Evolutionary conservation across 2,329 filamentous ascomycete genomes (phyloP).

Genomic region (Fusarium camptoceras): DNA sequence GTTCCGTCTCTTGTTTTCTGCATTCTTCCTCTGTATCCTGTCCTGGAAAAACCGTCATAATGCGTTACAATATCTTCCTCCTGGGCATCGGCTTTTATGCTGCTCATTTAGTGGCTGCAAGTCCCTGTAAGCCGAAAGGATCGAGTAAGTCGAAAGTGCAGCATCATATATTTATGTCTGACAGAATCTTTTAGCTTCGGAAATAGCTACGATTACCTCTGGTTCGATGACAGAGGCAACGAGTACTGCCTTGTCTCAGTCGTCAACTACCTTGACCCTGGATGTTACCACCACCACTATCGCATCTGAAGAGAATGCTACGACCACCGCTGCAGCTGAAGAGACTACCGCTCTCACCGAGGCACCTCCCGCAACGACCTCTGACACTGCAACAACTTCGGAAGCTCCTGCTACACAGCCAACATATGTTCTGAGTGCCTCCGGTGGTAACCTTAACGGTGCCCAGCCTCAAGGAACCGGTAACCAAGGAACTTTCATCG

Average conservation of each 20-base stretch:
- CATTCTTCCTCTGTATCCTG: neutral
- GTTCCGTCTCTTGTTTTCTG: no score
- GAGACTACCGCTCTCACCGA: rapidly evolving
- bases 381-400: rapidly evolving
- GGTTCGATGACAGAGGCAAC: neutral
- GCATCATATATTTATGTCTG: no score
- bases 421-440: neutral
- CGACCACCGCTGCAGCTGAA: neutral
- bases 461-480: neutral
- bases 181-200: neutral
- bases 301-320: no score
- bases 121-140: no score
- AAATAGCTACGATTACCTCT: neutral
- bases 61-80: neutral
- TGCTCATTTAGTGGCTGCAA: neutral
- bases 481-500: neutral
- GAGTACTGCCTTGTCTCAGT: neutral
- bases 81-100: neutral
- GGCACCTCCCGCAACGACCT: rapidly evolving
- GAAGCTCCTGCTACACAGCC: neutral
- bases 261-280: no score
- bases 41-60: no score
- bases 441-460: neutral
- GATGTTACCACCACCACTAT: rapidly evolving
- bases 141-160: no score